Evolutionary conservation across 2,329 filamentous ascomycete species (phyloP).

Genomic region (Colletotrichum sp.): DNA sequence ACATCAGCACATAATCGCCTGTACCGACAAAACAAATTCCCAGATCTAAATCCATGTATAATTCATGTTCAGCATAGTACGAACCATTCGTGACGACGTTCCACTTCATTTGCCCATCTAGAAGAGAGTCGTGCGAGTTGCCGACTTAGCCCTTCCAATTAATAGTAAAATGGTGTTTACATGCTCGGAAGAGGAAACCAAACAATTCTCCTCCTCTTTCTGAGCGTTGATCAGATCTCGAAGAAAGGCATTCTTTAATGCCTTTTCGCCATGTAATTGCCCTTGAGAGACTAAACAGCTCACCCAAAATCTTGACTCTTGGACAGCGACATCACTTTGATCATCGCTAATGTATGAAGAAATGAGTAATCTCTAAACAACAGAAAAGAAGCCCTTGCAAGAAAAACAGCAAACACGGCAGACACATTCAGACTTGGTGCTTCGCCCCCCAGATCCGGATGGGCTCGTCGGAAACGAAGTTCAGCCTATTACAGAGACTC

Average conservation of each 20-base stretch:
- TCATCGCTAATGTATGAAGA: neutral
- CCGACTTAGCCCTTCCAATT: neutral
- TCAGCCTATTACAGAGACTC: no score
- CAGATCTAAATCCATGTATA: neutral
- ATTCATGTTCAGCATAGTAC: neutral
- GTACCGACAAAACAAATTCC: neutral
- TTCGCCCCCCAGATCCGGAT: neutral
- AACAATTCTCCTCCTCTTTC: neutral
- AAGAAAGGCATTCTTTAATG: fast-evolving
- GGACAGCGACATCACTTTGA: neutral
- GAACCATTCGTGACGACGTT: neutral
- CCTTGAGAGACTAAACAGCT: no score
- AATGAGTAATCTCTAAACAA: neutral
- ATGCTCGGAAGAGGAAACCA: neutral
- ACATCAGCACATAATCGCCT: neutral
- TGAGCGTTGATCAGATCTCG: no score
- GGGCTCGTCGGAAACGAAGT: neutral
- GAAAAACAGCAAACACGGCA: neutral
- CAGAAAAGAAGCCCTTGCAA: neutral
- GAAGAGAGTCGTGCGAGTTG: neutral
- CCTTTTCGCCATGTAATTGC: neutral
- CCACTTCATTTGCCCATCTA: neutral
- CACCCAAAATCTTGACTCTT: neutral
- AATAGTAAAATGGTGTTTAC: neutral
- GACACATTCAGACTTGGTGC: fast-evolving